phyloP scores from a whole-genome alignment of 2,329 filamentous ascomycete genomes.

The Fusarium sp. region DNA sequence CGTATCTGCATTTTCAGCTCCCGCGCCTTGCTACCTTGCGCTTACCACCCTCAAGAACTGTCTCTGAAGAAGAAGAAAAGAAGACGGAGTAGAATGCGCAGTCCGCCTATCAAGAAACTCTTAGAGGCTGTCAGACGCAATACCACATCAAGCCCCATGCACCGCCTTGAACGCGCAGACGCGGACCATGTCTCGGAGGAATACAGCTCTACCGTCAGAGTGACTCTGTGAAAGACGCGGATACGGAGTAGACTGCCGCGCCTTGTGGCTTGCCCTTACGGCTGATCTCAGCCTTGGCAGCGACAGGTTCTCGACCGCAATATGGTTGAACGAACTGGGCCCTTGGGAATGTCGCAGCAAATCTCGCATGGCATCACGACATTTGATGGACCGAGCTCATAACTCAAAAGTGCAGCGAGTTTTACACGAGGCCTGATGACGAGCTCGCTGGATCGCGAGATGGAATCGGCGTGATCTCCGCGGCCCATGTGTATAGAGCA shows the following conservation, averaged over 20 bases:
- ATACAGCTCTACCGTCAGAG: constrained; percentile 22
- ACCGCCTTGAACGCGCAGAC: constrained; percentile 12
- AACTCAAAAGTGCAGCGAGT: constrained; percentile 12
- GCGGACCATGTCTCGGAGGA: constrained; percentile 28
- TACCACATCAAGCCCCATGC: constrained; percentile 25
- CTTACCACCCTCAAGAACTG: constrained; percentile 12
- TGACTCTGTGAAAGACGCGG: constrained; percentile 4
- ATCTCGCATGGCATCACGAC: constrained; percentile 10
- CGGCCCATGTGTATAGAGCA: constrained; percentile 4
- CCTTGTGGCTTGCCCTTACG: constrained; percentile 34
- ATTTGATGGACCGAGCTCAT: constrained; percentile 4
- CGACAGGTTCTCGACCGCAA: constrained; percentile 15
- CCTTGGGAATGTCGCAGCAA: neutral
- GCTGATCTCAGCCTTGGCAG: constrained; percentile 43
- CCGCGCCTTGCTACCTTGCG: constrained; percentile 10
- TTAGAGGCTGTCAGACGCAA: constrained; percentile 25
- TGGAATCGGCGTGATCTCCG: constrained; percentile 38
- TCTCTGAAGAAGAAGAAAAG: constrained; percentile 25
- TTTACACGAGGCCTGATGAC: constrained; percentile 35
- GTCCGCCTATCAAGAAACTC: neutral
- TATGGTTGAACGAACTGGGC: constrained; percentile 1
- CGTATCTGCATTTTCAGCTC: constrained; percentile 16
- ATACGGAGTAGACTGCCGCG: constrained; percentile 20
- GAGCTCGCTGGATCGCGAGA: constrained; percentile 32
- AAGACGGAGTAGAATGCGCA: constrained; percentile 22